Conservation (phyloP, 257 asterid genomes). For the Coffea eugenioides region DNA sequence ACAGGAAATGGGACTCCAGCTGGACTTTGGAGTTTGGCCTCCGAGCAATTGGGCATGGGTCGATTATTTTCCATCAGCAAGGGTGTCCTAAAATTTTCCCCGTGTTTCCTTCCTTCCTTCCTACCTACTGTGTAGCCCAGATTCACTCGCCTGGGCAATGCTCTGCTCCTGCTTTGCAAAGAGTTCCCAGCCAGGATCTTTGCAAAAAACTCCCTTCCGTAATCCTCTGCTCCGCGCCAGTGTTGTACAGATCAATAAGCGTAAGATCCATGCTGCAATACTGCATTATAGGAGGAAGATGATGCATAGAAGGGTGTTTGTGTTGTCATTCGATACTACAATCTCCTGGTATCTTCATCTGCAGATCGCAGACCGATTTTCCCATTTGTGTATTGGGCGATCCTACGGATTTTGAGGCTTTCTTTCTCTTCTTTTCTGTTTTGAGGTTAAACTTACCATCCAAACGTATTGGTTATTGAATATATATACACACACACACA, state of each 20-base stretch:
- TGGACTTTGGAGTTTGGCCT: slow-evolving; percentile 19
- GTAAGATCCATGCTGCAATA: neutral
- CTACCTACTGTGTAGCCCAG: neutral
- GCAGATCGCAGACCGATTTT: too few relatives aligned
- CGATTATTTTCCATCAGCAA: neutral
- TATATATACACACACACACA: too few relatives aligned
- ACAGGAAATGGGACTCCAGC: slow-evolving; percentile 21
- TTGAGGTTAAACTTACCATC: neutral
- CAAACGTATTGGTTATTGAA: neutral
- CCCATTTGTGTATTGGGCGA: too few relatives aligned
- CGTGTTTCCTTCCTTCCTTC: neutral
- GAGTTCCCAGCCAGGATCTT: slow-evolving; percentile 10
- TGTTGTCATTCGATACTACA: neutral
- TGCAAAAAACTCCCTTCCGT: neutral
- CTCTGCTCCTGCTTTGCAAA: slow-evolving; percentile 1
- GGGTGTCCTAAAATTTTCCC: neutral
- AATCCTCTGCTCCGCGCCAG: too few relatives aligned
- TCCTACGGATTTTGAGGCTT: neutral
- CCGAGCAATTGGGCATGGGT: neutral
- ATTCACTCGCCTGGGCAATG: neutral
- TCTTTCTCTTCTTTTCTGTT: too few relatives aligned
- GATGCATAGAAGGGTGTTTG: neutral
- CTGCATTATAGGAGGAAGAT: too few relatives aligned
- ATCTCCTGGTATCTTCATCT: neutral
- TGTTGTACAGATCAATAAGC: too few relatives aligned